These are phyloP conservation scores for Excoecaria cochinchinensis DNA, from an alignment of 345 rosid species.

Conservation along the genomic window DNA sequence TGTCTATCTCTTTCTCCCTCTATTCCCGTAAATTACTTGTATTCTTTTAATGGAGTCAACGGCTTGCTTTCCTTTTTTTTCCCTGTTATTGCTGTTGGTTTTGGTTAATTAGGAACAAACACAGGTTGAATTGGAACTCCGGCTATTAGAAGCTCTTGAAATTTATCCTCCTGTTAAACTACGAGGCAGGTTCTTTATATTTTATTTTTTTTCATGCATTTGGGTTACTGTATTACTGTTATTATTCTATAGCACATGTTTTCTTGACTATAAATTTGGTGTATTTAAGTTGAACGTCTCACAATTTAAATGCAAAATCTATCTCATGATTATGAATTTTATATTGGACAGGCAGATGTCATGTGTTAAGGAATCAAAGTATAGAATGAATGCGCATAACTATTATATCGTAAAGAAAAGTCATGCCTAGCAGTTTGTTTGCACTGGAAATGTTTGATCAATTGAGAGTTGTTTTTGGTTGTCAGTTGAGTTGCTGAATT, in stretches of 20 bases:
- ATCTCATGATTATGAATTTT: neutral
- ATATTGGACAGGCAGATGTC: neutral
- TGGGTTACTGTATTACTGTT: neutral
- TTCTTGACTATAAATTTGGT: neutral
- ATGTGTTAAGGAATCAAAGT: no score
- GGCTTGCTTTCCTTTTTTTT: neutral
- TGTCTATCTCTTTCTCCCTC: constrained; percentile 7
- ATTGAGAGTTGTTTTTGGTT: neutral
- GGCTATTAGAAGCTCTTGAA: constrained; percentile 83
- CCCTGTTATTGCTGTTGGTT: neutral
- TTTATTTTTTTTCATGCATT: neutral
- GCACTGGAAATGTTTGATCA: neutral
- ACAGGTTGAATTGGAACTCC: constrained; percentile 93
- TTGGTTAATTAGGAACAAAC: constrained; percentile 63
- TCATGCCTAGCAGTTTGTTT: neutral
- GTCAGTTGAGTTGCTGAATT: neutral
- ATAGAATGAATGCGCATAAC: no score
- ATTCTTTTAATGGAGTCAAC: neutral
- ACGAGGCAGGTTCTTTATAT: constrained; percentile 44
- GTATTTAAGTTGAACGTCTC: neutral
- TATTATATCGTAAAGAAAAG: neutral
- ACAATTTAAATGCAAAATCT: neutral
- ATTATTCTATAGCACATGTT: neutral
- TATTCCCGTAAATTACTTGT: neutral
- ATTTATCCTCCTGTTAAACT: constrained; percentile 88